phyloP scores from a whole-genome alignment of 2,329 filamentous ascomycete genomes.

The Tolypocladium nubicola region DNA sequence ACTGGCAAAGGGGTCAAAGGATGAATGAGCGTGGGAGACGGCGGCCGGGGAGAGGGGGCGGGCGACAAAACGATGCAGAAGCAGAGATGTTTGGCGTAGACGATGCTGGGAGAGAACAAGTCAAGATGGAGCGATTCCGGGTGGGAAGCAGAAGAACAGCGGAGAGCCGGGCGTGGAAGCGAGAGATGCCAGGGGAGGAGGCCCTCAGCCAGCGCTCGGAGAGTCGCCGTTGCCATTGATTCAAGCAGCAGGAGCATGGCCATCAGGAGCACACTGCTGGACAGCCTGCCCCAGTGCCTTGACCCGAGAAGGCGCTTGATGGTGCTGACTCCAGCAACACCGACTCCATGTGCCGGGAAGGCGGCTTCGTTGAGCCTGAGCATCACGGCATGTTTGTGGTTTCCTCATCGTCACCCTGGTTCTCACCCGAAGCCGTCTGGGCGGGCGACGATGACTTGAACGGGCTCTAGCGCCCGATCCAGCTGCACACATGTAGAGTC shows the following conservation, averaged over 20 bases:
- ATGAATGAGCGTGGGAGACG: background rate
- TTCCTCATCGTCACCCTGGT: background rate
- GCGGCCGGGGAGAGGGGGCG: background rate
- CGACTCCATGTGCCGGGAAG: background rate
- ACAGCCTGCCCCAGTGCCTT: too few relatives aligned
- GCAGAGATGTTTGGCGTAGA: slow-evolving; percentile 1
- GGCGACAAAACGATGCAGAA: slow-evolving; percentile 1
- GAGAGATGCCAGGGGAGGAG: background rate
- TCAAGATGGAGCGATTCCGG: background rate
- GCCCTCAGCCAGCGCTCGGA: background rate
- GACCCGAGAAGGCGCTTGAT: too few relatives aligned
- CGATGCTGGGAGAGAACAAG: background rate
- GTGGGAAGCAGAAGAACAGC: background rate
- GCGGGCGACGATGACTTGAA: background rate
- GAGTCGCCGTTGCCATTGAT: background rate
- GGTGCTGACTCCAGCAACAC: background rate
- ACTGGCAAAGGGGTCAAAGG: background rate
- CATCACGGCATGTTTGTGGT: too few relatives aligned
- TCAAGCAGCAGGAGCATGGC: background rate
- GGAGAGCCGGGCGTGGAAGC: background rate
- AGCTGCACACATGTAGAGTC: background rate
- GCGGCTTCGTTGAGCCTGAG: background rate
- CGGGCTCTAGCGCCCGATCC: too few relatives aligned
- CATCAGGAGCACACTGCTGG: too few relatives aligned
- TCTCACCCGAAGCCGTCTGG: background rate